Evolutionary conservation across 345 rosid genomes (phyloP).

Genomic region (Ceriops decandra): DNA sequence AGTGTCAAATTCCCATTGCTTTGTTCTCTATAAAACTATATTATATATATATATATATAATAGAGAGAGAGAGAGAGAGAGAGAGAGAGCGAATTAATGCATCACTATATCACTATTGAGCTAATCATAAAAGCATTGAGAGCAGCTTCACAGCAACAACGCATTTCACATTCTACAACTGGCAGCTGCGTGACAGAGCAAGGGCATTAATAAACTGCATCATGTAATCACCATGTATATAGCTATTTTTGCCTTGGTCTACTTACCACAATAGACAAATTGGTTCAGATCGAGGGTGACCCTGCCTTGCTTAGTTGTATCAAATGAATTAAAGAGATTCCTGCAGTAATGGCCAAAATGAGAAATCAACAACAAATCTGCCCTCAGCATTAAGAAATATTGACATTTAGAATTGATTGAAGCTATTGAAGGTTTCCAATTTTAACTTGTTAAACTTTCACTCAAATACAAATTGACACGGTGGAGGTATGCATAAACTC

Average conservation of each 20-base stretch:
- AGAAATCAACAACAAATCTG: background rate
- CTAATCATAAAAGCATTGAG: too few species aligned
- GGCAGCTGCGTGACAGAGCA: slow-evolving; percentile 44
- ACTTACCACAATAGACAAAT: slow-evolving; percentile 66
- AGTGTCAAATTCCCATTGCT: too few species aligned
- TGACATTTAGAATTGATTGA: background rate
- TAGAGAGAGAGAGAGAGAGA: too few species aligned
- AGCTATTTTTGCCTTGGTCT: background rate
- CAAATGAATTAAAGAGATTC: slow-evolving; percentile 63
- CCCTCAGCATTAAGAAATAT: too few species aligned
- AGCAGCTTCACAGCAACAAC: background rate
- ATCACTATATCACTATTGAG: too few species aligned
- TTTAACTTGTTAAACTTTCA: background rate
- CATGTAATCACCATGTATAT: background rate
- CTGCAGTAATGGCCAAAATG: slow-evolving; percentile 29
- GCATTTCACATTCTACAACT: slow-evolving; percentile 54
- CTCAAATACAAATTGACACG: background rate
- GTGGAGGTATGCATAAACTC: background rate
- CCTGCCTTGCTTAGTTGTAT: slow-evolving; percentile 71
- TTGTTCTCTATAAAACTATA: too few species aligned
- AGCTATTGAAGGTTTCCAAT: background rate
- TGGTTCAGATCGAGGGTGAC: slow-evolving; percentile 62
- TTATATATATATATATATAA: too few species aligned
- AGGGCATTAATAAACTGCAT: background rate
- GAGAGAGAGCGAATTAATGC: too few species aligned